Conservation (phyloP, 2,329 filamentous ascomycete genomes). For the Aspergillus puulaauensis region DNA sequence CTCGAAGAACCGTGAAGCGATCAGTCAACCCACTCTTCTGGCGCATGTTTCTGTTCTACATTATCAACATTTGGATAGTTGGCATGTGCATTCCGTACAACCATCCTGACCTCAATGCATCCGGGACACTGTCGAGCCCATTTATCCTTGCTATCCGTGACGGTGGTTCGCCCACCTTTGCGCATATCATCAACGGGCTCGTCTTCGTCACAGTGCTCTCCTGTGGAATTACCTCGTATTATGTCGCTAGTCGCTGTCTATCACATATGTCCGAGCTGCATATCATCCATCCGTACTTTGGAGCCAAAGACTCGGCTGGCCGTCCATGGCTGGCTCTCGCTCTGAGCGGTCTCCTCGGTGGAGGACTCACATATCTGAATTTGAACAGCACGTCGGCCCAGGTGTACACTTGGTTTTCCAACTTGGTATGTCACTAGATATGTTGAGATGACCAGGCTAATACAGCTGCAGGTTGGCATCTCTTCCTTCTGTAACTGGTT, state of each 20-base stretch:
- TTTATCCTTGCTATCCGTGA: constrained; percentile 31
- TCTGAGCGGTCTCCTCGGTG: constrained; percentile 30
- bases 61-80: constrained; percentile 38
- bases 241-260: constrained; percentile 33
- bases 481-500: constrained; percentile 31
- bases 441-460: not conserved
- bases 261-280: constrained; percentile 31
- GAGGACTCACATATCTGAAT: constrained; percentile 35
- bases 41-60: constrained; percentile 35
- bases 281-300: constrained; percentile 24
- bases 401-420: constrained; percentile 36
- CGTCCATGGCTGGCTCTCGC: constrained; percentile 30
- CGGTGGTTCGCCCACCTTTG: constrained; percentile 19
- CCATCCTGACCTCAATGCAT: constrained; percentile 25
- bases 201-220: constrained; percentile 37
- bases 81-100: constrained; percentile 36
- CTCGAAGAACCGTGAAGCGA: constrained; percentile 29
- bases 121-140: constrained; percentile 30
- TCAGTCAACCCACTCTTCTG: constrained; percentile 33
- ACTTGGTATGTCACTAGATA: constrained; percentile 18
- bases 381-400: constrained; percentile 24
- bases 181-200: constrained; percentile 33
- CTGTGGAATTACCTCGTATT: constrained; percentile 35
- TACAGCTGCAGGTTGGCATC: constrained; percentile 23
- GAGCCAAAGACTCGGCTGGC: constrained; percentile 24